Evolutionary conservation across 805 yeast genomes (phyloP).

Genomic region (Lachancea sp.): DNA sequence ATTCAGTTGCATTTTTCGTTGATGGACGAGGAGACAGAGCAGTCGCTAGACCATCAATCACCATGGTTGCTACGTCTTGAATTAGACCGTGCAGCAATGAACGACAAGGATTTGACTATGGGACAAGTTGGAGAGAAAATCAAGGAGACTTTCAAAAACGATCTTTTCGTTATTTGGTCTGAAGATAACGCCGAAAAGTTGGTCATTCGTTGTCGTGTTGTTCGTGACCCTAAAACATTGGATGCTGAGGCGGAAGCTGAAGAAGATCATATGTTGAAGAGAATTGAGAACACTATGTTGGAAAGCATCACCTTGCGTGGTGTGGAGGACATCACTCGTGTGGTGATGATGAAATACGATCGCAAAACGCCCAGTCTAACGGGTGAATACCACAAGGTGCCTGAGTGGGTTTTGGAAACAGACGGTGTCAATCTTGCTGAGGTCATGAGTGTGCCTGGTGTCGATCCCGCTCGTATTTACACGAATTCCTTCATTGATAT

Average conservation of each 20-base stretch:
- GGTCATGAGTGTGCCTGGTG: slow-evolving; percentile 93
- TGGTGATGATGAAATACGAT: slow-evolving; percentile 76
- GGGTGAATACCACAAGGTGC: slow-evolving; percentile 83
- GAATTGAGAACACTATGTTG: slow-evolving; percentile 92
- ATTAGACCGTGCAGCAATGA: slow-evolving; percentile 97
- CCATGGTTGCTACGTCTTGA: slow-evolving; percentile 98
- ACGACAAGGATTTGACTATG: slow-evolving; percentile 96
- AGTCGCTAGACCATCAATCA: slow-evolving; percentile 86
- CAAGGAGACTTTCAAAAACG: slow-evolving; percentile 87
- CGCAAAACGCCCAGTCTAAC: slow-evolving; percentile 62
- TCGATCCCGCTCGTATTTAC: slow-evolving; percentile 82
- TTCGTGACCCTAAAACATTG: slow-evolving; percentile 87
- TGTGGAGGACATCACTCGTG: slow-evolving; percentile 84
- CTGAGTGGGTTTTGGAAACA: slow-evolving; percentile 98
- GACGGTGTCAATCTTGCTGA: slow-evolving; percentile 96
- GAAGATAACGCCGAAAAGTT: slow-evolving; percentile 98
- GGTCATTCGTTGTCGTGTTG: slow-evolving; percentile 95
- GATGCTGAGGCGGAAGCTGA: slow-evolving; percentile 94
- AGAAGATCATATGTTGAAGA: slow-evolving; percentile 93
- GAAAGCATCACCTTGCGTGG: slow-evolving; percentile 94
- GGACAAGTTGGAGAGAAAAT: slow-evolving; percentile 96
- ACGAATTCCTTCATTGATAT: slow-evolving; percentile 96
- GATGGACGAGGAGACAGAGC: slow-evolving; percentile 96
- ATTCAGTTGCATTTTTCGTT: slow-evolving; percentile 95
- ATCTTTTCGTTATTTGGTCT: slow-evolving; percentile 95